Evolutionary conservation across 768 basidiomycete species (phyloP).

Genomic region (Fomitopsis pulvina): DNA sequence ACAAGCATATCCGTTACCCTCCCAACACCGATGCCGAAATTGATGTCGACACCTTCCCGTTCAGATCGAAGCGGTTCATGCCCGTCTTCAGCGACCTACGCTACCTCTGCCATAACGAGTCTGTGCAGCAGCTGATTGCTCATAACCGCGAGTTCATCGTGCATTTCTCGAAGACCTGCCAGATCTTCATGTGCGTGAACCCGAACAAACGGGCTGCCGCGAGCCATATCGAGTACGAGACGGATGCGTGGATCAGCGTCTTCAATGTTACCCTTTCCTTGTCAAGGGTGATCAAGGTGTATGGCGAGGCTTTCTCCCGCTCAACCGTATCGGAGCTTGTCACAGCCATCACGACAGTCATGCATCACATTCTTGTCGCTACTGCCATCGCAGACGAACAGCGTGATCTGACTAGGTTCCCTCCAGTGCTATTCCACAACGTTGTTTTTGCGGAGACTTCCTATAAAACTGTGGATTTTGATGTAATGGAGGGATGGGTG

Average conservation of each 20-base stretch:
- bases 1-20: slow-evolving; percentile 53
- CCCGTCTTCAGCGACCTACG: slow-evolving; percentile 89
- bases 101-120: slow-evolving; percentile 74
- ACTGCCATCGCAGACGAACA: slow-evolving; percentile 63
- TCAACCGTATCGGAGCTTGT: slow-evolving; percentile 54
- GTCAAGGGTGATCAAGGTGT: slow-evolving; percentile 81
- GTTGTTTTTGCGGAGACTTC: slow-evolving; percentile 54
- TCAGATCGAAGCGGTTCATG: slow-evolving; percentile 95
- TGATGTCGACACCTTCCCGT: slow-evolving; percentile 80
- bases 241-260: slow-evolving; percentile 93
- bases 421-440: slow-evolving; percentile 54
- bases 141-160: slow-evolving; percentile 57
- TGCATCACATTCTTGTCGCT: slow-evolving; percentile 65
- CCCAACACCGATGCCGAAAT: slow-evolving; percentile 32
- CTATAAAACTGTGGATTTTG: slow-evolving; percentile 68
- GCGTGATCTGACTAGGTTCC: slow-evolving; percentile 61
- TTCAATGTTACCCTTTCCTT: slow-evolving; percentile 93
- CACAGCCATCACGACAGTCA: slow-evolving; percentile 58
- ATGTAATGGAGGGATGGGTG: slow-evolving; percentile 75
- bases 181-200: slow-evolving; percentile 91
- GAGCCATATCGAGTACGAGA: slow-evolving; percentile 92
- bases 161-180: slow-evolving; percentile 71
- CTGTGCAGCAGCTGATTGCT: slow-evolving; percentile 76
- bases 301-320: slow-evolving; percentile 76
- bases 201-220: slow-evolving; percentile 78